Conservation (phyloP, 192 early-diverging fungal species). For the Podila verticillata region DNA sequence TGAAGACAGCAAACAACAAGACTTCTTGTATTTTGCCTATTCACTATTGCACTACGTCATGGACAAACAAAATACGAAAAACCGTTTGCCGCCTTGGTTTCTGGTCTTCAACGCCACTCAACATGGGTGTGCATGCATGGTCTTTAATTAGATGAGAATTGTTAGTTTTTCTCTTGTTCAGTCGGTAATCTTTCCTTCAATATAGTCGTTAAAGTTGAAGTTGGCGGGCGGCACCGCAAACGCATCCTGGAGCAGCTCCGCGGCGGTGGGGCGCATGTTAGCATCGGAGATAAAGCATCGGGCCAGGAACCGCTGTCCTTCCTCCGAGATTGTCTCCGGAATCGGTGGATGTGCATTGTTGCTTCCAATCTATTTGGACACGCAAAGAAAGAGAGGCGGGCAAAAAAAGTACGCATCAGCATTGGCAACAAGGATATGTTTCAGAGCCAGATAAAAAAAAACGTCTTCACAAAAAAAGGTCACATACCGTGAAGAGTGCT, state of each 20-base stretch:
- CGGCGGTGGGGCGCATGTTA: constrained; percentile 79
- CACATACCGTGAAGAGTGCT: constrained; percentile 66
- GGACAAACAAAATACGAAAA: too few species aligned
- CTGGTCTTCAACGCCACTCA: too few species aligned
- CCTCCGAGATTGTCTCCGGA: constrained; percentile 73
- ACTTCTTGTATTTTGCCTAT: too few species aligned
- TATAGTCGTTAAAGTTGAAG: constrained; percentile 62
- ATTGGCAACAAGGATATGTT: not conserved
- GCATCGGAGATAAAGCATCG: constrained; percentile 85
- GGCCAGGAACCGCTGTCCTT: constrained; percentile 77
- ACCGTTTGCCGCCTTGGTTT: too few species aligned
- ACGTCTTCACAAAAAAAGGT: not conserved
- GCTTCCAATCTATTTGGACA: constrained; percentile 81
- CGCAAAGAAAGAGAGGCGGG: constrained; percentile 35
- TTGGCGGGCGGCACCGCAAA: constrained; percentile 71
- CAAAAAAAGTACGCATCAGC: constrained; percentile 12
- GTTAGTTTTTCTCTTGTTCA: not conserved
- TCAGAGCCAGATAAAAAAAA: not conserved
- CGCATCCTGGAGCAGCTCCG: constrained; percentile 71
- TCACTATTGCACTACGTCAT: too few species aligned
- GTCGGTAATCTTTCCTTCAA: constrained; percentile 41
- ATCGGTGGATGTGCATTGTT: constrained; percentile 83
- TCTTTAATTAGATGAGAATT: not conserved
- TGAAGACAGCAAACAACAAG: too few species aligned
- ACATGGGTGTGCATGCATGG: too few species aligned